A percentile compares a stretch with the other conserved stretches of the same genome.
These are phyloP conservation scores for Penicillium sp. DNA, from an alignment of 2,329 filamentous ascomycete species.

Conservation along the genomic window DNA sequence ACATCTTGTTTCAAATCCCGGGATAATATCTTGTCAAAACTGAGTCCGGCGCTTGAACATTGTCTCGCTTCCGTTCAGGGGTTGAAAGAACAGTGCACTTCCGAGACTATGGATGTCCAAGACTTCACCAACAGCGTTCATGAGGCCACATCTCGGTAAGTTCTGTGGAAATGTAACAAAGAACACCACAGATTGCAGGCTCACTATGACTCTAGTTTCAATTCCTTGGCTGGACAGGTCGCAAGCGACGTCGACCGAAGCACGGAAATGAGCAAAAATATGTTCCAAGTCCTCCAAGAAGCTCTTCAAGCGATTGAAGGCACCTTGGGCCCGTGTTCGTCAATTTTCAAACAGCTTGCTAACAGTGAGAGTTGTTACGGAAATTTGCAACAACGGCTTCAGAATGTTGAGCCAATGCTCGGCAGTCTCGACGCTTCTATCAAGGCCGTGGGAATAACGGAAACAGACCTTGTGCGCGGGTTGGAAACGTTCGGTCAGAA, in stretches of 20 bases:
- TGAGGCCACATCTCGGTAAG: conserved; percentile 27
- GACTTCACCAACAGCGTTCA: conserved; percentile 18
- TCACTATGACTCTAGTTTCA: conserved; percentile 21
- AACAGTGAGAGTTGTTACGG: conserved; percentile 17
- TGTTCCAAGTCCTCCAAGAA: conserved; percentile 18
- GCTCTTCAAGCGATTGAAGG: conserved; percentile 22
- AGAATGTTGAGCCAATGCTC: conserved; percentile 19
- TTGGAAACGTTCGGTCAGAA: conserved; percentile 22
- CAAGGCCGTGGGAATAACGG: conserved; percentile 22
- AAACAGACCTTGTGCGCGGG: conserved; percentile 29
- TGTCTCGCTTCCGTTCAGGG: conserved; percentile 15
- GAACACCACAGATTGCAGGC: not conserved
- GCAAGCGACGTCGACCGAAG: conserved; percentile 14
- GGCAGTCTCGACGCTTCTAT: conserved; percentile 19
- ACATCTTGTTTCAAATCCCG: conserved; percentile 15
- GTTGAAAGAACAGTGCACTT: conserved; percentile 16
- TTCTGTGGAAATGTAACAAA: not conserved
- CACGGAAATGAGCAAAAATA: conserved; percentile 14
- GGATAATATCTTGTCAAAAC: conserved; percentile 11
- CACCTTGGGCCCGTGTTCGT: conserved; percentile 17
- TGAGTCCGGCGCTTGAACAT: conserved; percentile 16
- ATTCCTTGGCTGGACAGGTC: conserved; percentile 17
- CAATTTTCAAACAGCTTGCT: conserved; percentile 24
- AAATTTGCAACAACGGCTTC: conserved; percentile 21
- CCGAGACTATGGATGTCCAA: conserved; percentile 17